Base-by-base conservation (phyloP, 768 basidiomycete species). In the Lentinula edodes region DNA sequence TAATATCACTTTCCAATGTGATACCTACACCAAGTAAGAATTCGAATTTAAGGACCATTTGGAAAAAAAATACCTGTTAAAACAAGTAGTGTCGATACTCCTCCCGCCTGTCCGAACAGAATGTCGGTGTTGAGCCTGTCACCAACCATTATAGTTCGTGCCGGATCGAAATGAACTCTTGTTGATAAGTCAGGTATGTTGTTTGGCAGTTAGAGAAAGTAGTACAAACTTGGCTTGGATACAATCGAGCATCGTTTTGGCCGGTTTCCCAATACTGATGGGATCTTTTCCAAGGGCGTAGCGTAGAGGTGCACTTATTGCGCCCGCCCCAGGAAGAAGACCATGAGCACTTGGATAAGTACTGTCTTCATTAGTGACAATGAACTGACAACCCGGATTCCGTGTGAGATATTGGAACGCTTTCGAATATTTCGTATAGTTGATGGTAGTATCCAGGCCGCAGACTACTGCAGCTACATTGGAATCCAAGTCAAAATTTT, bases 41-140 rank as follows among this genome's bases (percentile, higher is more conserved):
- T n/a, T 34, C n/a, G 18, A 1, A 18, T 43, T 20, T 1, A 3
- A 34, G 3, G 6, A 20, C 9, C 20, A 39, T 32, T 5, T 18
- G 20, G 59, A 38, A 15, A 57, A 15, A 57, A 62, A 73, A 64
- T 70, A 90, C 94, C 95, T n/a, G 93, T 95, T 66, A 98, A 76
- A 60, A 98, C 96, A 45, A 98, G 86, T 61, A 98, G 78, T 0
- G 96, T 98, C 16, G 89, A 73, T 20, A 97, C 80, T 32, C 93
- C 93, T 45, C 93, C 93, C 51, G 83, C 83, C 70, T 91, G 82
- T 54, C 96, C 97, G 68, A 98, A 99, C 56, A 90, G 75, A 67
- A 99, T 98, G 74, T 99, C 96, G 5, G 97, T 98, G 71, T 92
- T 90, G 65, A 99, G 80, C 63, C 96, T 85, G 75, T 99, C 96